Base-by-base conservation (phyloP, 106 monocot species). In the Dioscorea alata region DNA sequence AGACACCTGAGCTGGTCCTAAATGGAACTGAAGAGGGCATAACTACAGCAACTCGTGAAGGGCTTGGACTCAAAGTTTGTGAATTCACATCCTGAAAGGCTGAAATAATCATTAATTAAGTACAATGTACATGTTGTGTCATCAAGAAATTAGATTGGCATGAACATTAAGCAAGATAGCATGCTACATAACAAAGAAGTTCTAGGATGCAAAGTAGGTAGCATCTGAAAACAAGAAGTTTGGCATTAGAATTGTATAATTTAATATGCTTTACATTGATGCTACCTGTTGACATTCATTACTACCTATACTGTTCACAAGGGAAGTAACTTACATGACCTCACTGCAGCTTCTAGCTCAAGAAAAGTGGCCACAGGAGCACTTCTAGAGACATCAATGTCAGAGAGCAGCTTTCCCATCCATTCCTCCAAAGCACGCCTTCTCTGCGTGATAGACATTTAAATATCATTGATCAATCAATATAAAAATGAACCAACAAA, bases 301-400 rank as follows among this genome's bases (percentile, higher is more conserved):
- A 42, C 0, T 6, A 42, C 42, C 42, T 1, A 42, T 42, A 8
- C 42, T 42, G 42, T 42, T 23, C 25, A 16, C 28, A 54, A 34
- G 33, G 48, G 34, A 62, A 61, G 20, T 49, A 33, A 89, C 84
- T 61, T 93, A 92, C 97, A 81, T 81, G 92, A 99, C 67, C 97
- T 76, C 68, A 87, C 97, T 72, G 97, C 97, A 68, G 82, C 85
- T 81, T 99, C 97, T 63, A 99, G 73, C 64, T 99, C 97, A 77
- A 99, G 92, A 83, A 99, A 99, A 66, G 78, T 74, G 57, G 97
- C 97, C 42, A 99, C 79, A 70, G 78, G 75, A 60, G 86, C 81
- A 84, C 92, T 93, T 83, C 92, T 89, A 61, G 97, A 99, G 49
- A 92, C 65, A 35, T 99, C 97, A 59, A 99, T 90, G 62, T 99